Evolutionary conservation across 345 rosid genomes (phyloP).

Genomic region (Melaleuca alternifolia): DNA sequence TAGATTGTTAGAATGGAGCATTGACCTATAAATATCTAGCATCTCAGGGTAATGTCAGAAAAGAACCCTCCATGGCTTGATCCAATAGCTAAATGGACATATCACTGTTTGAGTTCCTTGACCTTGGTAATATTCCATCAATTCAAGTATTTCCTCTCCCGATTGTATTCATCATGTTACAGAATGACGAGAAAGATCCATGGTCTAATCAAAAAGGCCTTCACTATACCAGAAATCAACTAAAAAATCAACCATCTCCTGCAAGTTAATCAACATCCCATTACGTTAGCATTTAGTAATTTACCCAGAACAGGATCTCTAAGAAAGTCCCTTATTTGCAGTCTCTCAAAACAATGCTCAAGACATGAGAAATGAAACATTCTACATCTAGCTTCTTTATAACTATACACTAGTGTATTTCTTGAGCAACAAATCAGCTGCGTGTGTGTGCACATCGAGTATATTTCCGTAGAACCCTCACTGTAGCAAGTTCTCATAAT

Average conservation of each 20-base stretch:
- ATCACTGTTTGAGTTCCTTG: neutral
- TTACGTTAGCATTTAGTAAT: neutral
- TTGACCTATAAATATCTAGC: neutral
- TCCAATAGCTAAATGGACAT: neutral
- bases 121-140: neutral
- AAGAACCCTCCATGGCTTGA: neutral
- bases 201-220: slow-evolving; percentile 63
- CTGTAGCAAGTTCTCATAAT: neutral
- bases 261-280: slow-evolving; percentile 9
- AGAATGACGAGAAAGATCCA: neutral
- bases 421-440: neutral
- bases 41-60: neutral
- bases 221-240: slow-evolving; percentile 88
- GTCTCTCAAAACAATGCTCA: neutral
- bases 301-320: neutral
- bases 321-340: neutral
- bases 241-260: slow-evolving; percentile 95
- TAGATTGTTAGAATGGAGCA: neutral
- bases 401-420: neutral
- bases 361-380: neutral
- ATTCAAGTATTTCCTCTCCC: neutral
- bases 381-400: neutral
- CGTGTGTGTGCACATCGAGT: neutral
- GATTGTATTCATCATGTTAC: neutral
- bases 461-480: neutral